phyloP scores from a whole-genome alignment of 495 filamentous ascomycete genomes.

The Annulohypoxylon maeteangense region DNA sequence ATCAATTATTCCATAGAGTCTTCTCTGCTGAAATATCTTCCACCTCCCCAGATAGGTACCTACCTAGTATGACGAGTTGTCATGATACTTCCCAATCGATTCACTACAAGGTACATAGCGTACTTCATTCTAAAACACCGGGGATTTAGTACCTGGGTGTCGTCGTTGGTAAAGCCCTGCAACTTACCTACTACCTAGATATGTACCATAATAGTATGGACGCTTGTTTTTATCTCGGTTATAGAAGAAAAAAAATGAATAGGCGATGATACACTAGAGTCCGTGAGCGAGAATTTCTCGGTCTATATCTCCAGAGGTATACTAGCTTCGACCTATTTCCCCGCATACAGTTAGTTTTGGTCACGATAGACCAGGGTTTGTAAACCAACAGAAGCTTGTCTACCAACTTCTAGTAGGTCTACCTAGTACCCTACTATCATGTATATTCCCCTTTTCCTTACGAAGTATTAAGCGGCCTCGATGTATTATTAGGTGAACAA shows the following conservation, averaged over 20 bases:
- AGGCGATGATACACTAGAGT: not conserved
- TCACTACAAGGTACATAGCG: too few relatives aligned
- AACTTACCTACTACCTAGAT: too few relatives aligned
- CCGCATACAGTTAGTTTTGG: slow-evolving; percentile 1
- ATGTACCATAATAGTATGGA: too few relatives aligned
- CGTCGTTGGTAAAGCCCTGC: too few relatives aligned
- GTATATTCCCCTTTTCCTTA: not conserved
- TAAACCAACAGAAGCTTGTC: not conserved
- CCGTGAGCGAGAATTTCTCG: not conserved
- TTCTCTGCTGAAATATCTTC: too few relatives aligned
- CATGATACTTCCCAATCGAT: too few relatives aligned
- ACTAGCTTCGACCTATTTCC: not conserved
- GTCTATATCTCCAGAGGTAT: not conserved
- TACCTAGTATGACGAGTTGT: too few relatives aligned
- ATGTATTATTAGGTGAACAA: not conserved
- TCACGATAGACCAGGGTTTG: not conserved
- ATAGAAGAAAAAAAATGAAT: not conserved
- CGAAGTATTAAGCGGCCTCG: not conserved
- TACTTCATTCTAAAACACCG: too few relatives aligned
- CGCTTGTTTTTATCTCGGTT: not conserved
- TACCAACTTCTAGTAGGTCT: too few relatives aligned
- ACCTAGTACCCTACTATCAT: not conserved
- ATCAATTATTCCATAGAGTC: too few relatives aligned
- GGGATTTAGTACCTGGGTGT: too few relatives aligned
- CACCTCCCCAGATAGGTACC: too few relatives aligned